phyloP scores from a whole-genome alignment of 768 basidiomycete genomes.

The Leucosporidium creatinivorum region DNA sequence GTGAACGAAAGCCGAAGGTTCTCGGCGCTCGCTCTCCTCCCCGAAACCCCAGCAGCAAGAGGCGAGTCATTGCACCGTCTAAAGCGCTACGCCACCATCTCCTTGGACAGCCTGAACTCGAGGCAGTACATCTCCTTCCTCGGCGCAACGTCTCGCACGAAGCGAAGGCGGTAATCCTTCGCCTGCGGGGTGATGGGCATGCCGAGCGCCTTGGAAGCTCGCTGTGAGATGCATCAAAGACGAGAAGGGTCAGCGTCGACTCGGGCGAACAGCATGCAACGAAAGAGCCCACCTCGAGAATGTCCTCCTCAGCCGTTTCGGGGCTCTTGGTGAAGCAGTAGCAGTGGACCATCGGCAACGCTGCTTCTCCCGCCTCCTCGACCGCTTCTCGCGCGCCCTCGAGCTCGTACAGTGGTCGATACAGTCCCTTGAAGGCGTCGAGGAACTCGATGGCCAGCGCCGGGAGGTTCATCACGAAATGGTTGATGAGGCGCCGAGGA shows the following conservation, averaged over 20 bases:
- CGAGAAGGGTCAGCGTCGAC: slow-evolving; percentile 38
- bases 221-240: neutral
- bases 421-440: slow-evolving; percentile 73
- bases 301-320: slow-evolving; percentile 66
- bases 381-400: slow-evolving; percentile 15
- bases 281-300: slow-evolving; percentile 58
- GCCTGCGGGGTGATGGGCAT: slow-evolving; percentile 46
- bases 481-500: slow-evolving; percentile 57
- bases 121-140: slow-evolving; percentile 98
- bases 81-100: slow-evolving; percentile 40
- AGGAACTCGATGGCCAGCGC: slow-evolving; percentile 84
- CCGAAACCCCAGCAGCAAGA: too few relatives aligned
- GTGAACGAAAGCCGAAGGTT: too few relatives aligned
- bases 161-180: slow-evolving; percentile 49
- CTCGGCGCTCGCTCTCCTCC: too few relatives aligned
- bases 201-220: slow-evolving; percentile 25
- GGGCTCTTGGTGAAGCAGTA: slow-evolving; percentile 90
- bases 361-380: slow-evolving; percentile 39
- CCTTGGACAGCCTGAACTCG: slow-evolving; percentile 64
- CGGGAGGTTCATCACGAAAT: slow-evolving; percentile 98
- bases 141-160: slow-evolving; percentile 88
- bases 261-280: slow-evolving; percentile 38
- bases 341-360: slow-evolving; percentile 87
- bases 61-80: too few relatives aligned
- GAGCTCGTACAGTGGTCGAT: slow-evolving; percentile 45